Evolutionary conservation across 2,329 filamentous ascomycete species (phyloP).

Genomic region (Phyllosticta citrichinensis): DNA sequence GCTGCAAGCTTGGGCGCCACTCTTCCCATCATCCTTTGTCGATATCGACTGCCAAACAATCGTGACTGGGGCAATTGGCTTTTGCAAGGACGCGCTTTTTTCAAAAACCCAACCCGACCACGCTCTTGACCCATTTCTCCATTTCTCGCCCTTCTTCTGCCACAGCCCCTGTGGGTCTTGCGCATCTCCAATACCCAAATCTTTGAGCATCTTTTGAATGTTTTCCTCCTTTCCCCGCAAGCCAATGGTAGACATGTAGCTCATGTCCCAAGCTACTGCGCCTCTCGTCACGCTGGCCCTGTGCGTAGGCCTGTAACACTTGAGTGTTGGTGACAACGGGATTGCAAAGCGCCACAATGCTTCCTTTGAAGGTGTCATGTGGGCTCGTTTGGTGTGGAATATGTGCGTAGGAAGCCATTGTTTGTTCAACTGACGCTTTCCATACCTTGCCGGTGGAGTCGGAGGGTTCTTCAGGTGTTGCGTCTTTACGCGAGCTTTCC

Average conservation of each 20-base stretch:
- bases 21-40: constrained; percentile 11
- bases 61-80: constrained; percentile 58
- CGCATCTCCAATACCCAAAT: constrained; percentile 47
- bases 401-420: constrained; percentile 92
- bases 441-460: constrained; percentile 59
- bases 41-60: constrained; percentile 54
- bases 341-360: constrained; percentile 87
- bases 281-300: constrained; percentile 66
- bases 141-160: constrained; percentile 56
- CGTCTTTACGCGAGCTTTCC: constrained; percentile 58
- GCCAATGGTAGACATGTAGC: constrained; percentile 81
- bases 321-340: constrained; percentile 76
- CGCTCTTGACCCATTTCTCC: constrained; percentile 53
- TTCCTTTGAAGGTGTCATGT: constrained; percentile 69
- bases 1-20: constrained; percentile 14
- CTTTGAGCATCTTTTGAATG: constrained; percentile 56
- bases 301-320: constrained; percentile 81
- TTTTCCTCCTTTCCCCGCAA: constrained; percentile 58
- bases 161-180: constrained; percentile 47
- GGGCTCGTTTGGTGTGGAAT: constrained; percentile 86
- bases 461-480: constrained; percentile 55
- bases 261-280: constrained; percentile 83
- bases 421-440: constrained; percentile 77
- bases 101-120: constrained; percentile 51
- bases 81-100: constrained; percentile 39